Evolutionary conservation across 2,329 filamentous ascomycete species (phyloP), one percentile per base, ranked within the genome.

Genomic region (Penicillium sclerotiorum): DNA sequence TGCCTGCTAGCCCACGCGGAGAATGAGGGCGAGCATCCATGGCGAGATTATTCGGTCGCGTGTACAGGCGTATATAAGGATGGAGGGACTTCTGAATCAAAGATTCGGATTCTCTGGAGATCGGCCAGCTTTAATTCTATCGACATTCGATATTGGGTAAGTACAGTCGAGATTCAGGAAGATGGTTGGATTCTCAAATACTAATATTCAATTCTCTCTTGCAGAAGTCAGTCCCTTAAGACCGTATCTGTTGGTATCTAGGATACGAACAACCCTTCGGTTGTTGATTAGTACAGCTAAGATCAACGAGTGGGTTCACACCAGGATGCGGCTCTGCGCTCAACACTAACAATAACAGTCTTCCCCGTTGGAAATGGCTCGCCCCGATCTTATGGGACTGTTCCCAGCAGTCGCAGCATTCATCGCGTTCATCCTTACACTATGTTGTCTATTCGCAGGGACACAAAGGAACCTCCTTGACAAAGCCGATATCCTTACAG

Each of bases 391-490:
- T 22, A 48, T 59, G 35, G 40, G 46, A 12, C 55, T 82, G 17
- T 58, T 83, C n/a, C 80, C 81, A 6, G 63, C 77, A 35, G 57
- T 77, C 36, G 76, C 78, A 54, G 75, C 78, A 52, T 73, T 80
- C 20, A 77, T 74, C 23, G 80, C 81, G 3, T 78, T 85, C 33
- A 73, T 85, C 17, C 75, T 87, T 36, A 76, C 77, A 15, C 76
- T 86, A 57, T 72, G 86, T 8, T 83, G 79, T 61, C 73, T 87
- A 50, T 85, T 85, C 58, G 83, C 84, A 1, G 84, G 84, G 30
- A 75, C 78, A 30, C 82, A 80, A 59, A 72, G 70, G 44, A 73
- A 71, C 13, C 78, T 84, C 58, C 76, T 87, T 67, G 77, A 84
- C 53, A 72, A 79, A 46, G 82, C 79, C 52, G 72, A 81, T 50